phyloP scores from a whole-genome alignment of 257 asterid genomes.

The Scutellaria galericulata region DNA sequence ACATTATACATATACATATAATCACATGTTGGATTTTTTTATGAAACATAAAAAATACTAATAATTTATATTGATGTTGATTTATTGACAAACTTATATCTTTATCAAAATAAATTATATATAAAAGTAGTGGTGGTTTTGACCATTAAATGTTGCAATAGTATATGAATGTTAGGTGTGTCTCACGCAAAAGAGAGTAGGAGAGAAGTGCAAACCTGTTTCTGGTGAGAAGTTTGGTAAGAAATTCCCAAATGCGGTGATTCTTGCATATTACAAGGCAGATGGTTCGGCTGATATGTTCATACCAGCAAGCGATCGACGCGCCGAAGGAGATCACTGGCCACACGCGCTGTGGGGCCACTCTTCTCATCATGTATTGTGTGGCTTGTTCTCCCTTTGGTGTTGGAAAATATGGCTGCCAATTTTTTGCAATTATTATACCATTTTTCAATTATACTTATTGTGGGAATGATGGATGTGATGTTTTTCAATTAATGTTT shows the following conservation, averaged over 20 bases:
- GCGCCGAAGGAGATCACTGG: constrained; percentile 81
- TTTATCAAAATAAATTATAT: too few relatives aligned
- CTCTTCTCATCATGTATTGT: constrained; percentile 84
- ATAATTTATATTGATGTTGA: too few relatives aligned
- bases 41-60: too few relatives aligned
- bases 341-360: constrained; percentile 97
- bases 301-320: constrained; percentile 95
- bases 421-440: neutral
- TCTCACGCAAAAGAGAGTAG: neutral
- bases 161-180: too few relatives aligned
- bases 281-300: constrained; percentile 81
- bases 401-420: constrained; percentile 92
- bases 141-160: too few relatives aligned
- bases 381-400: constrained; percentile 84
- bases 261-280: constrained; percentile 91
- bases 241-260: constrained; percentile 88
- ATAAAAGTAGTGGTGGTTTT: too few relatives aligned
- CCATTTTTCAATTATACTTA: too few relatives aligned
- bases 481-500: too few relatives aligned
- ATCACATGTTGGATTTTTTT: too few relatives aligned
- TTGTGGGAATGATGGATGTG: neutral
- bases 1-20: too few relatives aligned
- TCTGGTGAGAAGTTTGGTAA: constrained; percentile 79
- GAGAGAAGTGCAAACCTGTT: constrained; percentile 51
- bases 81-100: too few relatives aligned